Conservation (phyloP, 139 green algal species). For the Prasinococcaceae sp. region DNA sequence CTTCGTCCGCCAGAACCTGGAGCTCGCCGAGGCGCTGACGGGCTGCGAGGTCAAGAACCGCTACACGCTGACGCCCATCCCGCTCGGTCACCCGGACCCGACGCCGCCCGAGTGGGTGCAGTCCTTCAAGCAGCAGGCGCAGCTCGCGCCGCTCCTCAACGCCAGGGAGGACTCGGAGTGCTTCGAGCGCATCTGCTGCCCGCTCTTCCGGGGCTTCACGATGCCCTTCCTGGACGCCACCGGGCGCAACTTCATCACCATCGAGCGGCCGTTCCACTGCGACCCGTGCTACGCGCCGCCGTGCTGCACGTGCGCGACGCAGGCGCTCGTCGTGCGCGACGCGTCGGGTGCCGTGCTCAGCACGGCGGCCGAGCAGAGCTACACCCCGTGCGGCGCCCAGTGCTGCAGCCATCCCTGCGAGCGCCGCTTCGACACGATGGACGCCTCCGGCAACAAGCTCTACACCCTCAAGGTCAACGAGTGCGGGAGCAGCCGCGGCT, state of each 20-base stretch:
- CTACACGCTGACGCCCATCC: neutral
- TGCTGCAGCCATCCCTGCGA: neutral
- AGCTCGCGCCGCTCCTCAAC: neutral
- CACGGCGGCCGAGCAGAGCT: neutral
- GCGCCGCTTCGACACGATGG: conserved; percentile 1
- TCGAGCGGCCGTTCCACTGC: conserved; percentile 1
- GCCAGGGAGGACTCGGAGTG: conserved; percentile 5
- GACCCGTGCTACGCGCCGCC: neutral
- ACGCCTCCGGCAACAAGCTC: neutral
- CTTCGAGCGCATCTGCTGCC: conserved; percentile 2
- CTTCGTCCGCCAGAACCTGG: conserved; percentile 3
- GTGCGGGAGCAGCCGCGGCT: neutral
- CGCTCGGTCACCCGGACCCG: neutral
- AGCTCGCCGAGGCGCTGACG: neutral
- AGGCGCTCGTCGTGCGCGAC: neutral
- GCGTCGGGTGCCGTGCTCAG: neutral
- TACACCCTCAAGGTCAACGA: neutral
- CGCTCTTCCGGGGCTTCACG: neutral
- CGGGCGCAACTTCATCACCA: neutral
- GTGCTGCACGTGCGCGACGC: neutral
- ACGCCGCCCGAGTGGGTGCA: conserved; percentile 5
- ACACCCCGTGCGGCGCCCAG: too few species aligned
- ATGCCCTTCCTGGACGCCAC: neutral
- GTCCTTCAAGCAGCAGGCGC: neutral
- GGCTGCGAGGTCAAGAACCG: conserved; percentile 1